Percentiles rank a stretch among this genome's conserved stretches.
Evolutionary conservation across 1,139 yeast genomes (phyloP).

Genomic region (Zygoascus meyerae): DNA sequence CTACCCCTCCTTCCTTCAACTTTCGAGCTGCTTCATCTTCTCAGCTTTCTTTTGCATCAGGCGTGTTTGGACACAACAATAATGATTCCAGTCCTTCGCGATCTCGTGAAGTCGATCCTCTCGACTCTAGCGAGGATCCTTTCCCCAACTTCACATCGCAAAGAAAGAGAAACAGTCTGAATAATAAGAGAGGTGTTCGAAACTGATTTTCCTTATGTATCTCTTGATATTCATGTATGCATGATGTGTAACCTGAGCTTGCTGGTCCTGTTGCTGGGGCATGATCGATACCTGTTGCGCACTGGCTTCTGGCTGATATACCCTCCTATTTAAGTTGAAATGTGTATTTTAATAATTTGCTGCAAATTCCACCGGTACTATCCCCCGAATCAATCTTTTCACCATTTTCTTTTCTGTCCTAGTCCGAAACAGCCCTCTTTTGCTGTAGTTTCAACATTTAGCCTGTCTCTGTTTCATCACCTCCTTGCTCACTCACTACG

Average conservation of each 20-base stretch:
- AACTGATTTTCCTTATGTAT: conserved; percentile 3
- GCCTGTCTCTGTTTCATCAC: neutral
- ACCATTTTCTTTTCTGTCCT: neutral
- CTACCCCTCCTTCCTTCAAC: conserved; percentile 10
- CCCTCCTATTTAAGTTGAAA: neutral
- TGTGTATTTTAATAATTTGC: neutral
- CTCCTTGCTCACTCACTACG: neutral
- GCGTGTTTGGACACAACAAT: conserved; percentile 1
- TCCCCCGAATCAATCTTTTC: neutral
- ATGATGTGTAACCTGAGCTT: too few relatives aligned
- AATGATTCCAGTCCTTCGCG: conserved; percentile 3
- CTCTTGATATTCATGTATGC: conserved; percentile 1
- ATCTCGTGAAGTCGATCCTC: conserved; percentile 6
- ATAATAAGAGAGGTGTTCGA: conserved; percentile 32
- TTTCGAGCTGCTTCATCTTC: conserved; percentile 11
- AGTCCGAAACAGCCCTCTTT: neutral
- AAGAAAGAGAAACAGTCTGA: conserved; percentile 33
- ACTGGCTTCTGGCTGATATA: neutral
- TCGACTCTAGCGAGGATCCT: conserved; percentile 17
- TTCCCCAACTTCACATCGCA: conserved; percentile 30
- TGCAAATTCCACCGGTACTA: neutral
- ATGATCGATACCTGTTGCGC: too few relatives aligned
- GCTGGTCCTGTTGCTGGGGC: too few relatives aligned
- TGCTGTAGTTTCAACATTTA: too few relatives aligned
- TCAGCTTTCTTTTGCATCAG: conserved; percentile 11